phyloP scores from a whole-genome alignment of 2,329 filamentous ascomycete genomes.

The Ascochyta pisi region DNA sequence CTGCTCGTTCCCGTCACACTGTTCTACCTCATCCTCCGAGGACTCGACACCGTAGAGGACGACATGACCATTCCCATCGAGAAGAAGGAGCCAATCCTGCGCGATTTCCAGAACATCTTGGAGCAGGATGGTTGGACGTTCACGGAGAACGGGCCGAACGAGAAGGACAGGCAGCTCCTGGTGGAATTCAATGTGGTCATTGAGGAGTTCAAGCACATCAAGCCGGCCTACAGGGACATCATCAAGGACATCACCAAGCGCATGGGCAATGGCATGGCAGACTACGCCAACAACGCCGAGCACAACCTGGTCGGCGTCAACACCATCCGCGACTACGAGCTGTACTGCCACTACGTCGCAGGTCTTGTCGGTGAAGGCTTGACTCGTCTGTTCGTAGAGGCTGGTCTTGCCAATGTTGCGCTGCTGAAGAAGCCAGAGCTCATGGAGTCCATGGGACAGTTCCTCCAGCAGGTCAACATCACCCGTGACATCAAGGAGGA shows the following conservation, averaged over 20 bases:
- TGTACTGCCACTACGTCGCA: conserved; percentile 99
- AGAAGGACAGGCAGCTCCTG: conserved; percentile 92
- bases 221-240: conserved; percentile 81
- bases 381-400: conserved; percentile 87
- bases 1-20: conserved; percentile 86
- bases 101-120: conserved; percentile 80
- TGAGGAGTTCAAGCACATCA: conserved; percentile 85
- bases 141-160: conserved; percentile 80
- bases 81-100: conserved; percentile 84
- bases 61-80: conserved; percentile 89
- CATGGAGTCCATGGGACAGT: conserved; percentile 95
- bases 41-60: conserved; percentile 97
- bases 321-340: conserved; percentile 87
- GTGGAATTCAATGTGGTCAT: conserved; percentile 92
- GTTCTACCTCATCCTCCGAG: conserved; percentile 92
- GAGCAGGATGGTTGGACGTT: conserved; percentile 91
- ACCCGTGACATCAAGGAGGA: conserved; percentile 96
- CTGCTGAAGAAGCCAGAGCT: conserved; percentile 80
- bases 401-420: conserved; percentile 83
- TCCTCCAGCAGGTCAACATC: conserved; percentile 98
- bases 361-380: conserved; percentile 95
- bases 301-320: conserved; percentile 80
- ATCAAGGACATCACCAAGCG: conserved; percentile 91
- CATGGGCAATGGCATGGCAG: conserved; percentile 99
- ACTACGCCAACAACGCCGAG: conserved; percentile 86